These are phyloP conservation scores for Brasenia schreberi DNA, from an alignment of 164 flowering plant species.

Conservation along the genomic window DNA sequence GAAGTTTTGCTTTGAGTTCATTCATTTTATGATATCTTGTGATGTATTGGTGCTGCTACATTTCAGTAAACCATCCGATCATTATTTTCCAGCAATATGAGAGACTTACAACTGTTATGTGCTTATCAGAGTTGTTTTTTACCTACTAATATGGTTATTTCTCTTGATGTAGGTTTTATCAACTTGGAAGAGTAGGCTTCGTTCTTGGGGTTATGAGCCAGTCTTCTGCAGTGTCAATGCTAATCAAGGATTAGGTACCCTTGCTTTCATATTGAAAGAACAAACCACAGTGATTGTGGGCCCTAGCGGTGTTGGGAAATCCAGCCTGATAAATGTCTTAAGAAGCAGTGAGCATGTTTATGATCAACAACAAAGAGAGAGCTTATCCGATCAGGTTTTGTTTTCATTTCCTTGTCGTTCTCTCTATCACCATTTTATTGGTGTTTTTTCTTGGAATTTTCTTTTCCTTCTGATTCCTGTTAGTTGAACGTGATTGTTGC, in stretches of 20 bases:
- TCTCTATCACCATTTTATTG: background rate
- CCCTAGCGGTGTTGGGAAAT: slow-evolving; percentile 99
- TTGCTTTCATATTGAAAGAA: slow-evolving; percentile 42
- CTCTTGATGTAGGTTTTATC: slow-evolving; percentile 28
- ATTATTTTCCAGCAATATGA: background rate
- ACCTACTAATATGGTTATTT: background rate
- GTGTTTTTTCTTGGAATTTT: background rate
- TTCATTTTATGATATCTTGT: too few species aligned
- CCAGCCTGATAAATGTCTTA: slow-evolving; percentile 87
- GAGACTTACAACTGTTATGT: background rate
- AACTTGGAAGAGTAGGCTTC: slow-evolving; percentile 63
- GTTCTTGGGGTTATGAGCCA: slow-evolving; percentile 79
- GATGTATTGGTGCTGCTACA: too few species aligned
- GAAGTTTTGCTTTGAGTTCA: too few species aligned
- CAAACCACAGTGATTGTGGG: slow-evolving; percentile 88
- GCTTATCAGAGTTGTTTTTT: background rate
- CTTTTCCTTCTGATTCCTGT: background rate
- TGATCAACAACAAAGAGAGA: slow-evolving; percentile 25
- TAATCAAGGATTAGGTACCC: slow-evolving; percentile 44
- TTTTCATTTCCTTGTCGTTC: slow-evolving; percentile 4
- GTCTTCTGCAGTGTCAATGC: slow-evolving; percentile 80
- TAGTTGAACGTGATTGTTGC: background rate
- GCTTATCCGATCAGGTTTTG: slow-evolving; percentile 49
- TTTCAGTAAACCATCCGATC: too few species aligned
- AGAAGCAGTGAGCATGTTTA: slow-evolving; percentile 30